A percentile compares a stretch with the other conserved stretches of the same genome.
Conservation (phyloP, 1,284 basidiomycete genomes). For the Exobasidium rhododendri region DNA sequence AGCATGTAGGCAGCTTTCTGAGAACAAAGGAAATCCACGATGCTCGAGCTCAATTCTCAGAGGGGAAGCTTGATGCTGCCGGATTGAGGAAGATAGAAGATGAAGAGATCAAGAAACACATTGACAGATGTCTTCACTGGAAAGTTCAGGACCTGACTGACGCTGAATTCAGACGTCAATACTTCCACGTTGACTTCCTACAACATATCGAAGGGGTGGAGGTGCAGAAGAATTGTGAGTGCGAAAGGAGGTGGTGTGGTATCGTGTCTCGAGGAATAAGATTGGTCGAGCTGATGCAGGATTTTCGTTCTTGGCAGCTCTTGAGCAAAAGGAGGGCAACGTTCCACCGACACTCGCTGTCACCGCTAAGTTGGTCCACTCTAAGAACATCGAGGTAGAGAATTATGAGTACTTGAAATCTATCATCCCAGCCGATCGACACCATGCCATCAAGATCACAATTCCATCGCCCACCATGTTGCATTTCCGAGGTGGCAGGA, state of each 20-base stretch:
- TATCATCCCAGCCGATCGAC: constrained; percentile 41
- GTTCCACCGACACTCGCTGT: constrained; percentile 54
- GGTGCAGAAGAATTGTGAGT: constrained; percentile 30
- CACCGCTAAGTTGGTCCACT: constrained; percentile 44
- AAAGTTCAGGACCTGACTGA: constrained; percentile 65
- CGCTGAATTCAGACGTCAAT: constrained; percentile 59
- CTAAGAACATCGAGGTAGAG: constrained; percentile 45
- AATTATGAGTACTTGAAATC: constrained; percentile 53
- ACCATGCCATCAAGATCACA: constrained; percentile 66
- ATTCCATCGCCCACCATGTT: constrained; percentile 64
- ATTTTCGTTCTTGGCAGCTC: constrained; percentile 10
- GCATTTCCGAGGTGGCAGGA: constrained; percentile 39
- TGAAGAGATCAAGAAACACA: constrained; percentile 61
- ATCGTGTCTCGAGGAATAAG: neutral
- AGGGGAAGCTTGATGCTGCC: constrained; percentile 57
- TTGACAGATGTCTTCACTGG: constrained; percentile 61
- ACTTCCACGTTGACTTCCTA: constrained; percentile 38
- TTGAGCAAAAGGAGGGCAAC: constrained; percentile 35
- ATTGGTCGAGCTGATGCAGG: neutral
- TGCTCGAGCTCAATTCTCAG: constrained; percentile 59
- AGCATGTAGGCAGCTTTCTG: constrained; percentile 55
- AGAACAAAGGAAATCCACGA: constrained; percentile 62
- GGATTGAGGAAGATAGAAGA: constrained; percentile 62
- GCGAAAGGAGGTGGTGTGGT: neutral
- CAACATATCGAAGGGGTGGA: constrained; percentile 36